Evolutionary conservation across 345 rosid genomes (phyloP).

Genomic region (Schrenkiella parvula): DNA sequence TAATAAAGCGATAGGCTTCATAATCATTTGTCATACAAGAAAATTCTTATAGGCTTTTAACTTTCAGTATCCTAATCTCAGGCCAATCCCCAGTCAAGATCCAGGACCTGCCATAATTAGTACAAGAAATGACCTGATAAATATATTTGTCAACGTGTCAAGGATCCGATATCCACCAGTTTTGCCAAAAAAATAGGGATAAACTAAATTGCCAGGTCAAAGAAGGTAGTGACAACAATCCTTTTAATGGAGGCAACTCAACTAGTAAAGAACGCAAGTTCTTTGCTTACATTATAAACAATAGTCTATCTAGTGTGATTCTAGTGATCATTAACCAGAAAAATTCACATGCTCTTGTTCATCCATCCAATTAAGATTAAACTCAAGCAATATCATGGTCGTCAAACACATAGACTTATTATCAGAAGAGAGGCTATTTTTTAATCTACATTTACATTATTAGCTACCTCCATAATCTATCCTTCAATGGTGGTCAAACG

Average conservation of each 20-base stretch:
- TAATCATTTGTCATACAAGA: not conserved
- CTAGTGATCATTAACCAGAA: not conserved
- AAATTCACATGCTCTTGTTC: not conserved
- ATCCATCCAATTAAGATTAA: not conserved
- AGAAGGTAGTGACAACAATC: not conserved
- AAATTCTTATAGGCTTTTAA: not conserved
- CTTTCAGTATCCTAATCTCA: not conserved
- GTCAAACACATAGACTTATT: not conserved
- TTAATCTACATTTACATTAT: conserved; percentile 14
- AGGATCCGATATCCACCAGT: not conserved
- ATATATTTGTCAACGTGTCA: not conserved
- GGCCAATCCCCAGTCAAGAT: not conserved
- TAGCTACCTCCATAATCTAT: not conserved
- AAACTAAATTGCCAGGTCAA: not conserved
- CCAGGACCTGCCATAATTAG: not conserved
- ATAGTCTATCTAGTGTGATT: not conserved
- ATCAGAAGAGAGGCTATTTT: not conserved
- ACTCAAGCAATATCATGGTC: not conserved
- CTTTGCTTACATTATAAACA: not conserved
- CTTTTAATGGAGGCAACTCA: not conserved
- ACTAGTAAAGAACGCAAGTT: not conserved
- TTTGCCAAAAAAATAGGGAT: not conserved
- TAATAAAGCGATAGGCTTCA: not conserved
- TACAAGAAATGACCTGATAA: not conserved
- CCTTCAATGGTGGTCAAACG: conserved; percentile 19